These are phyloP conservation scores for Aspergillus diversus DNA, from an alignment of 495 filamentous ascomycete species.

Conservation along the genomic window DNA sequence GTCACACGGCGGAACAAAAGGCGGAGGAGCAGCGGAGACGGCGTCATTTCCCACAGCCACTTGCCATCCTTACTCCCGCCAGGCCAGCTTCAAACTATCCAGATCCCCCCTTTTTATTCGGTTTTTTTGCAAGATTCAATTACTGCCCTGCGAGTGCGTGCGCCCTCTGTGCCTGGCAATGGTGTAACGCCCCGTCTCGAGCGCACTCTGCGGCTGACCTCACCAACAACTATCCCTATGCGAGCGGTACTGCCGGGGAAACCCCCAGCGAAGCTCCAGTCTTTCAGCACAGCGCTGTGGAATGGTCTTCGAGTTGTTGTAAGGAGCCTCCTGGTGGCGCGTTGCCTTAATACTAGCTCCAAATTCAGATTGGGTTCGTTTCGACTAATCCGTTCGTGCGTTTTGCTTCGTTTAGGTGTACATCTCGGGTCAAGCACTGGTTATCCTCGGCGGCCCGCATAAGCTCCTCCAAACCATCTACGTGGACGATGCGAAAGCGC, in stretches of 20 bases:
- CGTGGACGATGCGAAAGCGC: slow-evolving; percentile 69
- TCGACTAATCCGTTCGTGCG: not conserved
- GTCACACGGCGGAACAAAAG: slow-evolving; percentile 24
- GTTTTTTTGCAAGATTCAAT: not conserved
- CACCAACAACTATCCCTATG: slow-evolving; percentile 51
- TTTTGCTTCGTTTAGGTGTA: slow-evolving; percentile 63
- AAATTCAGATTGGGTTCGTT: not conserved
- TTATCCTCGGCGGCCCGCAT: slow-evolving; percentile 76
- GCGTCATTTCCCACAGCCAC: slow-evolving; percentile 28
- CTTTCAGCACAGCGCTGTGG: slow-evolving; percentile 85
- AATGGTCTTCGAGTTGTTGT: slow-evolving; percentile 79
- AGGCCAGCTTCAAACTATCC: slow-evolving; percentile 19
- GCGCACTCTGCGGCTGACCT: slow-evolving; percentile 34
- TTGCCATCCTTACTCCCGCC: slow-evolving; percentile 25
- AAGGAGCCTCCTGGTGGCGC: slow-evolving; percentile 24
- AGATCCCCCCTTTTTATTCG: slow-evolving; percentile 7
- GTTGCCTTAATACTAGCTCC: no score
- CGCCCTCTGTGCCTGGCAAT: slow-evolving; percentile 34
- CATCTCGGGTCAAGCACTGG: slow-evolving; percentile 83
- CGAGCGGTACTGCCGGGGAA: slow-evolving; percentile 86
- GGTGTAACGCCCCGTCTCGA: slow-evolving; percentile 37
- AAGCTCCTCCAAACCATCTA: slow-evolving; percentile 88
- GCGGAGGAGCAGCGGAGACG: slow-evolving; percentile 31
- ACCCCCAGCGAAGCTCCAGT: slow-evolving; percentile 88
- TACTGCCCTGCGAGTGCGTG: not conserved